These are phyloP conservation scores for Cyberlindnera nakhonratchasimensis DNA, from an alignment of 805 yeast species.

Conservation along the genomic window DNA sequence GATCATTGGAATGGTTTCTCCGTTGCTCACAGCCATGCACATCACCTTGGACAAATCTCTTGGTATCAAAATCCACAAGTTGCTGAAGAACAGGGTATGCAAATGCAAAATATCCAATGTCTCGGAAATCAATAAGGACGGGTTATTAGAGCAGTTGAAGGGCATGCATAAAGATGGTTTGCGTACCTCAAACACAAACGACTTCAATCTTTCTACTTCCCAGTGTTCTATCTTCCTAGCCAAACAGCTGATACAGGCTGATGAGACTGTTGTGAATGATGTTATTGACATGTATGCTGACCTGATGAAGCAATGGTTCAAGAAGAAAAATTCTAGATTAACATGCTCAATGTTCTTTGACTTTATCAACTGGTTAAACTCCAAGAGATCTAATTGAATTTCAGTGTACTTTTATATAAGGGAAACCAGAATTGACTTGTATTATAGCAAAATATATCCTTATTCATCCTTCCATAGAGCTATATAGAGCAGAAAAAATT, in stretches of 20 bases:
- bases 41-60: conserved; percentile 66
- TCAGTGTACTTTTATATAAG: neutral
- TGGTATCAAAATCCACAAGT: conserved; percentile 72
- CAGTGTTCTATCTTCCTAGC: conserved; percentile 65
- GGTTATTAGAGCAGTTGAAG: conserved; percentile 30
- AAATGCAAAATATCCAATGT: conserved; percentile 38
- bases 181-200: conserved; percentile 33
- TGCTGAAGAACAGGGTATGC: conserved; percentile 58
- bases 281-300: conserved; percentile 55
- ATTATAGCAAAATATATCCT: neutral
- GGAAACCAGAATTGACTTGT: neutral
- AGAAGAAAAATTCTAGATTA: conserved; percentile 41
- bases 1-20: conserved; percentile 44
- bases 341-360: conserved; percentile 65
- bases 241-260: conserved; percentile 46
- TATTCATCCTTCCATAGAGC: too few species aligned
- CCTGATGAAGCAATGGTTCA: conserved; percentile 61
- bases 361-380: conserved; percentile 71
- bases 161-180: conserved; percentile 42
- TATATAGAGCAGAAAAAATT: too few species aligned
- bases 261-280: conserved; percentile 33
- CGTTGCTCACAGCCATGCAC: conserved; percentile 57
- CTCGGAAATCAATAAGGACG: conserved; percentile 20
- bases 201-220: conserved; percentile 43
- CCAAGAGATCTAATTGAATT: conserved; percentile 33